phyloP scores from a whole-genome alignment of 2,329 filamentous ascomycete species.

The Cercospora zeina region DNA sequence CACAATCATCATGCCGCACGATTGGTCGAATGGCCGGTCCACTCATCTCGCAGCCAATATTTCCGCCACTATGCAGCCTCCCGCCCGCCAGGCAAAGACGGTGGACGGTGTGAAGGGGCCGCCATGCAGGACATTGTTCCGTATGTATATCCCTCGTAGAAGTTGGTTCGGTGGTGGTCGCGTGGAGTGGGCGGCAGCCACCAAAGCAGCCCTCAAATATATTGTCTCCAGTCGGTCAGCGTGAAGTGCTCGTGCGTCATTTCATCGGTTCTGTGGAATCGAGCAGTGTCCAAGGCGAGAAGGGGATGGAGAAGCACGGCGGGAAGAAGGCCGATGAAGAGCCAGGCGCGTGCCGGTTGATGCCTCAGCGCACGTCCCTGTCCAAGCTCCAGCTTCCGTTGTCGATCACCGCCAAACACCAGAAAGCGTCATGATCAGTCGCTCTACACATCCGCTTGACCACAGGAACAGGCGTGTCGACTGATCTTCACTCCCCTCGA shows the following conservation, averaged over 20 bases:
- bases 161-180: no score
- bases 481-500: background rate
- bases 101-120: background rate
- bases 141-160: no score
- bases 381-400: conserved; percentile 1
- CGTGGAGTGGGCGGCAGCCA: conserved; percentile 1
- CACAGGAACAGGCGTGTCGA: background rate
- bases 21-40: background rate
- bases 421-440: background rate
- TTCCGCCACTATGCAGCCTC: conserved; percentile 5
- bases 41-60: conserved; percentile 8
- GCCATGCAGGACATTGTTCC: background rate
- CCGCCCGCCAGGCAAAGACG: background rate
- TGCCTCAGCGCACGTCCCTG: background rate
- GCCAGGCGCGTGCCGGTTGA: background rate
- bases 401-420: background rate
- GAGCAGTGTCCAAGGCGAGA: background rate
- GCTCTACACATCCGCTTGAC: background rate
- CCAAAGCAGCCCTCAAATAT: conserved; percentile 1
- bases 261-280: background rate
- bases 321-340: background rate
- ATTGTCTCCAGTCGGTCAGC: background rate
- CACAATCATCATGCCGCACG: background rate
- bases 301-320: background rate
- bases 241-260: background rate